These are phyloP conservation scores for Musa balbisiana DNA, from an alignment of 202 grass and related monocot species.

Conservation along the genomic window DNA sequence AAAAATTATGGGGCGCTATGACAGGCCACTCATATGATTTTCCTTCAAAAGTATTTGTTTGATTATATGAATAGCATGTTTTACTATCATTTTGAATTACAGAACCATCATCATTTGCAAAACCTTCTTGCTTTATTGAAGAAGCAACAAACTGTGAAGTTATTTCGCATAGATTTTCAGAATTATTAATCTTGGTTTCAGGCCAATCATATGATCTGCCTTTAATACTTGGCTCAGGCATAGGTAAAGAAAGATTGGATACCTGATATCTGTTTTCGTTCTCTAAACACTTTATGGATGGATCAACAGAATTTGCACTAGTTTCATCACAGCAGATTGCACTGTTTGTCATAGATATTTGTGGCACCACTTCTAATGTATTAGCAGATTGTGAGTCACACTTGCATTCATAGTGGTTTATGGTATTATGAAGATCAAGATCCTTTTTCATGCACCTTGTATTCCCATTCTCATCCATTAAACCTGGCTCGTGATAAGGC, in stretches of 20 bases:
- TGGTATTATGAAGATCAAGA: conserved; percentile 21
- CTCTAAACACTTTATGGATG: conserved; percentile 29
- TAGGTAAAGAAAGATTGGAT: conserved; percentile 9
- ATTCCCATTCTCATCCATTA: conserved; percentile 22
- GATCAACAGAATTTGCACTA: conserved; percentile 20
- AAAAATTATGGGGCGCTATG: conserved; percentile 44
- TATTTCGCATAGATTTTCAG: conserved; percentile 27
- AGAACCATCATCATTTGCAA: conserved; percentile 33
- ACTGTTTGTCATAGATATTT: conserved; percentile 21
- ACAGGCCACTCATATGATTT: conserved; percentile 65
- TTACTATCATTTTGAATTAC: conserved; percentile 42
- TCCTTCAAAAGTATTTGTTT: conserved; percentile 37
- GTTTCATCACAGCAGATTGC: conserved; percentile 21
- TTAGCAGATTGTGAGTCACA: conserved; percentile 15
- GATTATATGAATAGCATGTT: conserved; percentile 48
- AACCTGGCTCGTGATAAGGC: conserved; percentile 23
- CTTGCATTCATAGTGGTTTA: conserved; percentile 12
- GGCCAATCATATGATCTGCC: conserved; percentile 9
- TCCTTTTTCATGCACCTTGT: conserved; percentile 24
- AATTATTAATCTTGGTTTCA: conserved; percentile 28
- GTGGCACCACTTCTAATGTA: conserved; percentile 22
- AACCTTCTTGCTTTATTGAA: conserved; percentile 31
- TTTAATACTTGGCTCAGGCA: conserved; percentile 5
- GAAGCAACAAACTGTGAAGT: conserved; percentile 32
- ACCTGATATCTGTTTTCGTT: conserved; percentile 22